Evolutionary conservation across 164 flowering plant species (phyloP), one percentile per base, ranked within the genome.

Genomic region (Aristolochia contorta): DNA sequence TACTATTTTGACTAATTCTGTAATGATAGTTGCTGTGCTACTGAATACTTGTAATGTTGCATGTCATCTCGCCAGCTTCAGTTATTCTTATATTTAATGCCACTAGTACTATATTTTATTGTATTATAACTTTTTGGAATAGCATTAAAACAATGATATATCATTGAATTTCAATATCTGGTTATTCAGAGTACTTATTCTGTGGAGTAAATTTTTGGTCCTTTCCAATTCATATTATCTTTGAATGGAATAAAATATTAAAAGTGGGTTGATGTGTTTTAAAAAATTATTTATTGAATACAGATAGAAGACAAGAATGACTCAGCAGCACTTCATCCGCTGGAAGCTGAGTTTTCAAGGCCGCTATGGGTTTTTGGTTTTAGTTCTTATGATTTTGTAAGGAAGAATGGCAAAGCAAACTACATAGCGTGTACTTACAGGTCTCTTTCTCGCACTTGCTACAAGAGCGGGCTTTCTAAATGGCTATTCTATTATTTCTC

Each of bases 351-450:
- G 76, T 93, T 90, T 74, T 62, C 97, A 18, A 79, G 73, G 66
- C 97, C 97, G 18, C 59, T 86, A 23, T 93, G 99, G 99, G 82
- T 79, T 71, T 93, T 90, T 74, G 99, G 99, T 50, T 69, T 73
- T 43, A 82, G 70, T 67, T 86, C 99, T 14, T 93, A 88, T 76
- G 97, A 86, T 50, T 68, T 93, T 65, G 52, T 93, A 64, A 64
- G 59, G 67, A 71, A 69, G 20, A 46, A 65, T 57, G 74, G 66
- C 22, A 64, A 75, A 37, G 70, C 67, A 23, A 75, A 66, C 62
- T 73, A 79, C 43, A 74, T 93, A 79, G 87, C 84, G 61, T 90
- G 96, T 79, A 80, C 74, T 71, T 90, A 84, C 80, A 90, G 99
- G 99, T 93, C 51, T 53, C 56, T 53, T 53, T 15, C 27, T 53